Base-by-base conservation (phyloP, 2,329 filamentous ascomycete species). In the Penicillium sp. region DNA sequence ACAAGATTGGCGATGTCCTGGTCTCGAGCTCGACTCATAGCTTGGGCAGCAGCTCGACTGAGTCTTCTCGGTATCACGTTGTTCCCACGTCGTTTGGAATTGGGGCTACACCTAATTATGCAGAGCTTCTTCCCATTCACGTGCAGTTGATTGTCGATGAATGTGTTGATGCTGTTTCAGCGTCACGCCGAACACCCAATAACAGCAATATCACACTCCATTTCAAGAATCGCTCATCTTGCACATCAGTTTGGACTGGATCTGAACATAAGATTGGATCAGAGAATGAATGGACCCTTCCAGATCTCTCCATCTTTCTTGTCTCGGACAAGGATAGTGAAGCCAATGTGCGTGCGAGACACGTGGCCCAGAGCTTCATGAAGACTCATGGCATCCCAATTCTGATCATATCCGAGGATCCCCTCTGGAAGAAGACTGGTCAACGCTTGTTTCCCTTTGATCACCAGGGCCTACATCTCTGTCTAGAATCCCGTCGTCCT, bases 111-210 rank as follows among this genome's bases (percentile, higher is more conserved):
- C 73, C 77, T 6, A 77, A 77, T 42, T 76, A 76, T 64, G 77
- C 77, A 14, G 76, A 79, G 50, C 72, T 80, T 24, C 73, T 80
- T 24, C 76, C 74, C 28, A 77, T 74, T 47, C 72, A 74, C 65
- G 70, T 77, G 16, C 76, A 79, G 59, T 69, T 80, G 14, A 71
- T 77, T 51, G 76, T 80, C 38, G 76, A 80, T 47, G 76, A 78
- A 57, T 79, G 76, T 57, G 61, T 71, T 42, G 65, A 65, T 21
- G 73, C 74, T 20, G 61, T 62, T 1, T 65, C 65, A 16, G 65
- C 65, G n/a, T 46, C 59, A 24, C 62, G 61, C 45, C 52, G 43
- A 16, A 58, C 61, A 6, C 60, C 63, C 48, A 64, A 62, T 14
- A 63, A 69, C 47, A 65, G 64, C 48, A 66, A 69, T n/a, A 68